A percentile compares a stretch with the other conserved stretches of the same genome.
Conservation (phyloP, 176 grass and related monocot species). For the Musa beccarii region DNA sequence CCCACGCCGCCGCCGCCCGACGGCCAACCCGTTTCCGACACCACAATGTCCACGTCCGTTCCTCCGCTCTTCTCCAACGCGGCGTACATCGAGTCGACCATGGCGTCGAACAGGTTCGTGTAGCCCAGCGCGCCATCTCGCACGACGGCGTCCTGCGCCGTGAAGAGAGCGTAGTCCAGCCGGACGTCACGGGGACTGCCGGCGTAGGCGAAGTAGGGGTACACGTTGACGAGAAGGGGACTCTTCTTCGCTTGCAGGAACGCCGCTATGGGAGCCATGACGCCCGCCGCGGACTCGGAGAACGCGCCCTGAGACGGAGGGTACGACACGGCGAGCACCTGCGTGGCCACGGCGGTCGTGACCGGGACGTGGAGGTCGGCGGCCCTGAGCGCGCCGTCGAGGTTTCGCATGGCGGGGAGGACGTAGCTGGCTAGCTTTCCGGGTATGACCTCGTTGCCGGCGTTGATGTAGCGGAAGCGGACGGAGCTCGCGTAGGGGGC, state of each 20-base stretch:
- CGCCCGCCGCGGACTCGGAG: not conserved
- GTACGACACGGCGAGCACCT: constrained; percentile 11
- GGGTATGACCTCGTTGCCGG: constrained; percentile 74
- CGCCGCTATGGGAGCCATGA: not conserved
- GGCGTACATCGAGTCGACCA: constrained; percentile 57
- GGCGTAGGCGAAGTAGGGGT: constrained; percentile 55
- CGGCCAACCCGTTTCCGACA: constrained; percentile 92
- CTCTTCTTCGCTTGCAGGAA: not conserved
- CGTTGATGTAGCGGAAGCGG: constrained; percentile 61
- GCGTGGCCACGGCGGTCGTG: constrained; percentile 37
- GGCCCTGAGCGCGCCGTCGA: constrained; percentile 40
- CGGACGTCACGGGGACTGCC: constrained; percentile 29
- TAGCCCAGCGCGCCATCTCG: constrained; percentile 41
- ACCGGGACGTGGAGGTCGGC: constrained; percentile 43
- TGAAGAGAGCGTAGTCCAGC: constrained; percentile 73
- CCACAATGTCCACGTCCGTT: constrained; percentile 33
- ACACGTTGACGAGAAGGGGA: constrained; percentile 17
- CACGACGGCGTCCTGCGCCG: constrained; percentile 10
- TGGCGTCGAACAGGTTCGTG: constrained; percentile 89
- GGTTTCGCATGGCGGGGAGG: constrained; percentile 63
- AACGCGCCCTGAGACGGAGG: constrained; percentile 16
- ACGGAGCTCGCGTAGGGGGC: constrained; percentile 58
- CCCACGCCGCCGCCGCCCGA: constrained; percentile 48
- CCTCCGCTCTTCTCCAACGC: constrained; percentile 60
- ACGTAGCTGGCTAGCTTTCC: constrained; percentile 38